Percentiles rank a stretch among this genome's conserved stretches.
phyloP scores from a whole-genome alignment of 2,329 filamentous ascomycete genomes.

The Cercospora sesami region DNA sequence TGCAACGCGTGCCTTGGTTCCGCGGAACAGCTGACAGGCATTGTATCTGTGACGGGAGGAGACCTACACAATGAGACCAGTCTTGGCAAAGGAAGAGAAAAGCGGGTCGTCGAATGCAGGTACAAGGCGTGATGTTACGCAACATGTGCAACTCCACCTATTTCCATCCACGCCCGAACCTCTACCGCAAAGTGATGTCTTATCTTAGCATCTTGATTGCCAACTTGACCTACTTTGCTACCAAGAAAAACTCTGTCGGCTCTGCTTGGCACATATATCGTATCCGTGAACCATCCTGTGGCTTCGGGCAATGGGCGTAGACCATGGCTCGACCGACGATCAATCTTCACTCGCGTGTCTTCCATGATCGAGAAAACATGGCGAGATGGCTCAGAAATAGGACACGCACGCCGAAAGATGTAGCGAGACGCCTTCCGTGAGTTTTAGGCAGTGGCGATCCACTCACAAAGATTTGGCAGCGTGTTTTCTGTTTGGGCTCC shows the following conservation, averaged over 20 bases:
- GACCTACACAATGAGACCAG: not conserved
- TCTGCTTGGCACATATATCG: slow-evolving; percentile 14
- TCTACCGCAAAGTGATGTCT: slow-evolving; percentile 16
- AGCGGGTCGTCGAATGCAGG: slow-evolving; percentile 12
- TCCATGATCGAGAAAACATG: not conserved
- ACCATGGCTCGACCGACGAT: not conserved
- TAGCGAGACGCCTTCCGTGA: not conserved
- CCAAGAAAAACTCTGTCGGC: not conserved
- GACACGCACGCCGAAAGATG: not conserved
- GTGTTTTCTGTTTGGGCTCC: not conserved
- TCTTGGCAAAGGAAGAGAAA: not conserved
- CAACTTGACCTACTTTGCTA: slow-evolving; percentile 25
- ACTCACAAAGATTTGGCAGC: not conserved
- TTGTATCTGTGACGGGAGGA: not conserved
- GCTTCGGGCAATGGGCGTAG: not conserved
- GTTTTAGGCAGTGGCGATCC: not conserved
- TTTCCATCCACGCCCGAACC: slow-evolving; percentile 10
- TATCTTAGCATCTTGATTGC: slow-evolving; percentile 26
- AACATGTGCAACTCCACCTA: slow-evolving; percentile 3
- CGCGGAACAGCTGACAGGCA: not conserved
- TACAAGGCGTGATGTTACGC: slow-evolving; percentile 14
- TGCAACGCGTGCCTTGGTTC: not conserved
- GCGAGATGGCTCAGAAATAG: not conserved
- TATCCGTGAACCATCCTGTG: not conserved
- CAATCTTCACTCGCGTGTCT: not conserved